Evolutionary conservation across 345 rosid species (phyloP), one percentile per base, ranked within the genome.

Genomic region (Noccaea caerulescens): DNA sequence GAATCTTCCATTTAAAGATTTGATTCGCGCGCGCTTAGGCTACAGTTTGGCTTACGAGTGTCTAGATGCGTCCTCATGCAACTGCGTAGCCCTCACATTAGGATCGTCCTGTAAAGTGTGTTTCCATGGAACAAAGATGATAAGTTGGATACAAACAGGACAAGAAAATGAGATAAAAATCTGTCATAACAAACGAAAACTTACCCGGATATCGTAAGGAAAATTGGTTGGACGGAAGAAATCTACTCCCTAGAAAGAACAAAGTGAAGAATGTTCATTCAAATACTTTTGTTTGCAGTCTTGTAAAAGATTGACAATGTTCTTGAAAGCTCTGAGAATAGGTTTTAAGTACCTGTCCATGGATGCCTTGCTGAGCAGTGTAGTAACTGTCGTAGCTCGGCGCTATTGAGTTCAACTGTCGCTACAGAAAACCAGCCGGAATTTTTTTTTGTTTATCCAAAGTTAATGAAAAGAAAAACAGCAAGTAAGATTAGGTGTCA

Each of bases 21-120:
- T 47, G 51, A 56, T 55, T 43, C 13, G 36, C 23, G 36, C 23
- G 23, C 10, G 4, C 44, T 38, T 18, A 7, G 44, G 59, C 36
- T 41, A 30, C 10, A 12, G 16, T 33, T 50, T 39, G 16, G 59
- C 38, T 87, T 72, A 90, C 2, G 80, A 73, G 69, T 91, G 94
- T 76, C 97, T 85, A 30, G 95, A 80, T 16, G 88, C 81, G 69
- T 88, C 88, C 38, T 91, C 92, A 54, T 87, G 97, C 73, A 88
- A 71, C 79, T 77, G 80, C 1, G 92, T 71, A 1, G 88, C 69
- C 83, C 97, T 83, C 71, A 88, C 91, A 55, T 82, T 91, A 33
- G 91, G 80, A 69, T 91, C 92, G 54, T 91, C 97, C 95, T 84
- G 86, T 36, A 58, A 14, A 62, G 23, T 36, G 58, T 39, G 23